Percentiles rank a stretch among this genome's conserved stretches.
These are phyloP conservation scores for Thozetella sp. DNA, from an alignment of 495 filamentous ascomycete genomes.

Conservation along the genomic window DNA sequence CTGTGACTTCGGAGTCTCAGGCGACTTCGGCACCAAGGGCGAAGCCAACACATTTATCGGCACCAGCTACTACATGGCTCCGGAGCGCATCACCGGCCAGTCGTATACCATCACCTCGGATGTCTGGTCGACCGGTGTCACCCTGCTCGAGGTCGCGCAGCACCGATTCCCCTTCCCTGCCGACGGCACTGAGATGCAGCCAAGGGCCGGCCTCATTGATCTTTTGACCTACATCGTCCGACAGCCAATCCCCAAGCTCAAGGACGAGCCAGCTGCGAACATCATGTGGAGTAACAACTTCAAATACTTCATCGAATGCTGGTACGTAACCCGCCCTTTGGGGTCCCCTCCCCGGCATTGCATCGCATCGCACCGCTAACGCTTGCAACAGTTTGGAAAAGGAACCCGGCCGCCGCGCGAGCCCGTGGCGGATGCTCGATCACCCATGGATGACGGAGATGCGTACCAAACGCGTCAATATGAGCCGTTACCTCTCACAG, in stretches of 20 bases:
- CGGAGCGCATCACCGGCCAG: conserved; percentile 95
- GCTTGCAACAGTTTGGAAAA: conserved; percentile 79
- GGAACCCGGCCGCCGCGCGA: conserved; percentile 81
- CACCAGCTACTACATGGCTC: conserved; percentile 99
- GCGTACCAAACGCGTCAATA: conserved; percentile 93
- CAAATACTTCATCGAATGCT: conserved; percentile 99
- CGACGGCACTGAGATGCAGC: conserved; percentile 88
- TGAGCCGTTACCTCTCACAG: conserved; percentile 85
- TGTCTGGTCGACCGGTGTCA: conserved; percentile 96
- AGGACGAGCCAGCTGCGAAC: conserved; percentile 80
- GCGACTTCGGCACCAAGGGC: conserved; percentile 97
- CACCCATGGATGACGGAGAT: conserved; percentile 99
- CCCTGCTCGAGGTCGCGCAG: conserved; percentile 94
- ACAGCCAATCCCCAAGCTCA: conserved; percentile 93
- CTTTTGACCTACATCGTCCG: conserved; percentile 95
- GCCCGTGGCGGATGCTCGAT: conserved; percentile 97
- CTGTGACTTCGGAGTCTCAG: conserved; percentile 96
- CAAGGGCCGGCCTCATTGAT: conserved; percentile 87
- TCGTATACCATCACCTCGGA: conserved; percentile 98
- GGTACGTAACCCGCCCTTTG: conserved; percentile 64
- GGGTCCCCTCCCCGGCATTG: neutral
- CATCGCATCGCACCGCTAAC: neutral
- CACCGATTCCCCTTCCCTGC: conserved; percentile 98
- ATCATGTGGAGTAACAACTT: conserved; percentile 96
- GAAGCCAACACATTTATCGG: conserved; percentile 99